Percentiles rank a stretch among this genome's conserved stretches.
phyloP scores from a whole-genome alignment of 2,329 filamentous ascomycete genomes.

The Biscogniauxia mediterranea region DNA sequence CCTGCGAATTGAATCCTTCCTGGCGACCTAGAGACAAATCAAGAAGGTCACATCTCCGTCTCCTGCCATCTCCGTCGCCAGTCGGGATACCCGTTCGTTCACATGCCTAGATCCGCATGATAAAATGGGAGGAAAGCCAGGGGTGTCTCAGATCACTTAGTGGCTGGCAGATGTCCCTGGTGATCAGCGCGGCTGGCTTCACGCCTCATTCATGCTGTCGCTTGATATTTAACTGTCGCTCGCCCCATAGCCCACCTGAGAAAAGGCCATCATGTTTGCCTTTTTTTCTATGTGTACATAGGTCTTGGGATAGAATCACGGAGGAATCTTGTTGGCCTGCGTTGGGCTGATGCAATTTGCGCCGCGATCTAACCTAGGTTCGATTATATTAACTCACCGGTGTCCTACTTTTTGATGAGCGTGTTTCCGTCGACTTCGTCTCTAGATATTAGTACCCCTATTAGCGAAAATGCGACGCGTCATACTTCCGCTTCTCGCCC shows the following conservation, averaged over 20 bases:
- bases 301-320: background rate
- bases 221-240: background rate
- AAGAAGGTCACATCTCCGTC: background rate
- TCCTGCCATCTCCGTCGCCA: background rate
- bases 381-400: background rate
- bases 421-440: background rate
- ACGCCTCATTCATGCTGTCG: background rate
- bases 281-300: background rate
- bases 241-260: background rate
- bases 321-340: background rate
- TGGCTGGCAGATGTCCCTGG: background rate
- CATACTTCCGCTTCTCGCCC: conserved; percentile 18
- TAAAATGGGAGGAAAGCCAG: background rate
- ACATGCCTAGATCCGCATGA: background rate
- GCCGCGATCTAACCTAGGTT: background rate
- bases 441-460: background rate
- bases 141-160: background rate
- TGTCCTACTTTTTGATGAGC: background rate
- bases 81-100: background rate
- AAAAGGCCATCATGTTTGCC: background rate
- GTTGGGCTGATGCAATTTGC: background rate
- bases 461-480: conserved; percentile 19
- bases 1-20: background rate
- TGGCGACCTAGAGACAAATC: background rate
- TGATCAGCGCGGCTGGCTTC: background rate